Conservation (phyloP, 2,329 filamentous ascomycete species). For the Rutstroemia sydowiana region DNA sequence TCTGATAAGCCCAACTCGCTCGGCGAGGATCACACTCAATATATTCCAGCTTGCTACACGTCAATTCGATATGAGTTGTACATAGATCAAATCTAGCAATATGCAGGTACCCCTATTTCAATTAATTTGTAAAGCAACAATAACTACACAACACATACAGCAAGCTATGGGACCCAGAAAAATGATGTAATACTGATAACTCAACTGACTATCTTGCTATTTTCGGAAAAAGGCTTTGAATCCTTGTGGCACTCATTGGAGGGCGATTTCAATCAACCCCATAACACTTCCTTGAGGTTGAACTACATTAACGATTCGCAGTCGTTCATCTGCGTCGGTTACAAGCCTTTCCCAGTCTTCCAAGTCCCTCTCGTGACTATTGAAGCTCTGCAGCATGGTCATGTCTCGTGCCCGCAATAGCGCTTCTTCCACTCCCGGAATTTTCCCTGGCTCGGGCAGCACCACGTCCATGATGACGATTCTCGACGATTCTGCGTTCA, state of each 20-base stretch:
- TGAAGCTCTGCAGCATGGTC: constrained; percentile 32
- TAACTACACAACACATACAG: too few species aligned
- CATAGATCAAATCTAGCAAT: too few species aligned
- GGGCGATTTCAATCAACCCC: not conserved
- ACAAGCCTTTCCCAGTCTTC: not conserved
- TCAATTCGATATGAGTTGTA: too few species aligned
- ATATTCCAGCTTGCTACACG: too few species aligned
- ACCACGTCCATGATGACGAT: not conserved
- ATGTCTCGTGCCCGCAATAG: constrained; percentile 27
- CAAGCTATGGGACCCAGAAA: too few species aligned
- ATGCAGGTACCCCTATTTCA: too few species aligned
- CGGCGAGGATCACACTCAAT: too few species aligned
- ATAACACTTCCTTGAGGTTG: not conserved
- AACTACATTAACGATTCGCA: not conserved
- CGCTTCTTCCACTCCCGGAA: not conserved
- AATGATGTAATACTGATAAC: not conserved
- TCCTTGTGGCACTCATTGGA: not conserved
- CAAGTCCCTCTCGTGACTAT: constrained; percentile 30
- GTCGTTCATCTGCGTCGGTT: not conserved
- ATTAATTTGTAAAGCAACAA: too few species aligned
- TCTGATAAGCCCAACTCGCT: too few species aligned
- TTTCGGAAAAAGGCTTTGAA: not conserved
- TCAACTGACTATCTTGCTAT: not conserved
- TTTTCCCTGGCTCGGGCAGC: not conserved
- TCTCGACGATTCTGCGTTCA: constrained; percentile 34